phyloP scores from a whole-genome alignment of 768 basidiomycete species.

The Amanita rimosa region DNA sequence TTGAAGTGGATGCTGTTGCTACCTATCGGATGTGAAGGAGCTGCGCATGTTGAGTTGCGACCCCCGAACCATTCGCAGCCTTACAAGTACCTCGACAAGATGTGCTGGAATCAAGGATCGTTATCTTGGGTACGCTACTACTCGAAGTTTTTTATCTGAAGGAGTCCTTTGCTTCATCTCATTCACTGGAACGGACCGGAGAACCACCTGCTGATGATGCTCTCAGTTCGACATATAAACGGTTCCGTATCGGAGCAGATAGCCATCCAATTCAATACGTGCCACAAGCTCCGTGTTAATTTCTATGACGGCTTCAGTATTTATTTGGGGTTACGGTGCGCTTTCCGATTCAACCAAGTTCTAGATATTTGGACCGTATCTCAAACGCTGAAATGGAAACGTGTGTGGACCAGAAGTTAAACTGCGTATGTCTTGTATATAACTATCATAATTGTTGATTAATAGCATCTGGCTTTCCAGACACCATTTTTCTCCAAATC shows the following conservation, averaged over 20 bases:
- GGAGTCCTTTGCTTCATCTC: too few species aligned
- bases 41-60: too few species aligned
- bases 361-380: slow-evolving; percentile 40
- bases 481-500: slow-evolving; percentile 46
- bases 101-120: too few species aligned
- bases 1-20: too few species aligned
- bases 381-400: slow-evolving; percentile 35
- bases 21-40: too few species aligned
- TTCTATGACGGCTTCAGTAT: slow-evolving; percentile 47
- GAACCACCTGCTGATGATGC: slow-evolving; percentile 59
- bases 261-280: slow-evolving; percentile 38
- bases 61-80: too few species aligned
- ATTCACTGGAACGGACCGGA: slow-evolving; percentile 23
- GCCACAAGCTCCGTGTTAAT: slow-evolving; percentile 36
- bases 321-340: slow-evolving; percentile 44
- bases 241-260: slow-evolving; percentile 50
- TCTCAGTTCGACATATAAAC: slow-evolving; percentile 63
- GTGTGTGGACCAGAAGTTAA: slow-evolving; percentile 37
- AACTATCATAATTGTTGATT: neutral
- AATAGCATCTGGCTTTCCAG: slow-evolving; percentile 51
- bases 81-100: too few species aligned
- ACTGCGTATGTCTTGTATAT: slow-evolving; percentile 25
- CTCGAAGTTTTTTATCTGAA: too few species aligned
- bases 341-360: slow-evolving; percentile 29
- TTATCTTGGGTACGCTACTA: too few species aligned